Conservation (phyloP, 805 yeast genomes). For the Schwanniomyces pseudopolymorphus region DNA sequence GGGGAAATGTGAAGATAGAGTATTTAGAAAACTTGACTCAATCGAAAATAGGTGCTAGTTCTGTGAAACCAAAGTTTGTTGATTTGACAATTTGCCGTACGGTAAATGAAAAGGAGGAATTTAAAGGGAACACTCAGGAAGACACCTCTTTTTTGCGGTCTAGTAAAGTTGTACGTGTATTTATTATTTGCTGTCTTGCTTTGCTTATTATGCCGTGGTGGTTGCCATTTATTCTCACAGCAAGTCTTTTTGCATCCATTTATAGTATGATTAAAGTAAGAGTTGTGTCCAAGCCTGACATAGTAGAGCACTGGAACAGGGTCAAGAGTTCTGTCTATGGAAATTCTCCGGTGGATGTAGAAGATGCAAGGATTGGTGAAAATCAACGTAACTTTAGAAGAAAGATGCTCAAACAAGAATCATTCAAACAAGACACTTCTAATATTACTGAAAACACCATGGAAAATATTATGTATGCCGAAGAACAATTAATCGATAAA, state of each 20-base stretch:
- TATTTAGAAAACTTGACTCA: slow-evolving; percentile 48
- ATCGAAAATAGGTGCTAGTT: slow-evolving; percentile 34
- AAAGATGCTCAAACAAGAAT: slow-evolving; percentile 27
- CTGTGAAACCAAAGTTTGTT: slow-evolving; percentile 50
- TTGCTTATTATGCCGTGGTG: slow-evolving; percentile 45
- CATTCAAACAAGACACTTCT: slow-evolving; percentile 44
- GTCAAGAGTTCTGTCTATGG: slow-evolving; percentile 34
- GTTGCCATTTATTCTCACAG: slow-evolving; percentile 46
- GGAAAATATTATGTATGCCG: slow-evolving; percentile 38
- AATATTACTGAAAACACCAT: slow-evolving; percentile 33
- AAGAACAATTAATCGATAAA: slow-evolving; percentile 23
- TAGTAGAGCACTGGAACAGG: slow-evolving; percentile 31
- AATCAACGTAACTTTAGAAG: slow-evolving; percentile 26
- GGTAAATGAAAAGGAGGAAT: slow-evolving; percentile 3
- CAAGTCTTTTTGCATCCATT: slow-evolving; percentile 35
- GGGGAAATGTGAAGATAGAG: slow-evolving; percentile 47
- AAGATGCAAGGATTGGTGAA: slow-evolving; percentile 32
- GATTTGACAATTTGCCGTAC: slow-evolving; percentile 40
- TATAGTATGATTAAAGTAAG: slow-evolving; percentile 40
- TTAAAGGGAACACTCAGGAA: slow-evolving; percentile 31
- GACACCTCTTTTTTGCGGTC: slow-evolving; percentile 35
- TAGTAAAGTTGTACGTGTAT: slow-evolving; percentile 21
- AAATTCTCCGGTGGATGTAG: slow-evolving; percentile 25
- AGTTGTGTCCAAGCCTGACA: slow-evolving; percentile 20
- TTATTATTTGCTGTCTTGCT: slow-evolving; percentile 23